Percentiles rank a stretch among this genome's conserved stretches.
phyloP scores from a whole-genome alignment of 192 early-diverging fungal genomes.

The Backusella psychrophila region DNA sequence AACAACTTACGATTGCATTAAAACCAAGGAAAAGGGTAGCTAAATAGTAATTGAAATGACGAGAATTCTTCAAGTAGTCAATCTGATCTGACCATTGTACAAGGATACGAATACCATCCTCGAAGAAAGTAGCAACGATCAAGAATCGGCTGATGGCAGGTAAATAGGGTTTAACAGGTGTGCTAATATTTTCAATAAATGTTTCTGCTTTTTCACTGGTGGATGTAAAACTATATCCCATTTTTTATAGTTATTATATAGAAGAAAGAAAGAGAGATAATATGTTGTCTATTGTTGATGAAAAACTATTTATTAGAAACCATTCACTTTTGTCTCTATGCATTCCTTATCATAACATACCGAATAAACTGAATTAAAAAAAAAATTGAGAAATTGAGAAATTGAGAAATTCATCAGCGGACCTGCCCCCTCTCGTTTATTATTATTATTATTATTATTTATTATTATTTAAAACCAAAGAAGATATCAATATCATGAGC shows the following conservation, averaged over 20 bases:
- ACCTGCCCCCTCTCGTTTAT: too few relatives aligned
- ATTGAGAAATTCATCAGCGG: not conserved
- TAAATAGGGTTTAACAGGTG: slow-evolving; percentile 85
- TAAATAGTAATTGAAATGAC: slow-evolving; percentile 73
- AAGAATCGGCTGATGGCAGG: slow-evolving; percentile 90
- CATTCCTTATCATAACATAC: not conserved
- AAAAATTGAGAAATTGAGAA: not conserved
- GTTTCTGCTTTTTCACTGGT: slow-evolving; percentile 6
- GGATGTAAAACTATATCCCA: not conserved
- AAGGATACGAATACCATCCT: slow-evolving; percentile 87
- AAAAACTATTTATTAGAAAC: not conserved
- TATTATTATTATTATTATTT: too few relatives aligned
- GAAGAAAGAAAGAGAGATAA: not conserved
- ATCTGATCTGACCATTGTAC: slow-evolving; percentile 89
- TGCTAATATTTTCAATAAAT: slow-evolving; percentile 62
- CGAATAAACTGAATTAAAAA: not conserved
- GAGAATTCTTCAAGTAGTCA: slow-evolving; percentile 77
- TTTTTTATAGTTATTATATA: not conserved
- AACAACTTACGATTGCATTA: slow-evolving; percentile 66
- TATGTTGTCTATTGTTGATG: not conserved
- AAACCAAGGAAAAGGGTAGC: slow-evolving; percentile 78
- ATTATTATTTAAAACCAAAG: too few relatives aligned
- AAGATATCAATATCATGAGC: too few relatives aligned
- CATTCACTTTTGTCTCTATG: not conserved
- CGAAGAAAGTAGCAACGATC: slow-evolving; percentile 93